Base-by-base conservation (phyloP, 352 stramenopile genomes). In the Phytopythium montanum region DNA sequence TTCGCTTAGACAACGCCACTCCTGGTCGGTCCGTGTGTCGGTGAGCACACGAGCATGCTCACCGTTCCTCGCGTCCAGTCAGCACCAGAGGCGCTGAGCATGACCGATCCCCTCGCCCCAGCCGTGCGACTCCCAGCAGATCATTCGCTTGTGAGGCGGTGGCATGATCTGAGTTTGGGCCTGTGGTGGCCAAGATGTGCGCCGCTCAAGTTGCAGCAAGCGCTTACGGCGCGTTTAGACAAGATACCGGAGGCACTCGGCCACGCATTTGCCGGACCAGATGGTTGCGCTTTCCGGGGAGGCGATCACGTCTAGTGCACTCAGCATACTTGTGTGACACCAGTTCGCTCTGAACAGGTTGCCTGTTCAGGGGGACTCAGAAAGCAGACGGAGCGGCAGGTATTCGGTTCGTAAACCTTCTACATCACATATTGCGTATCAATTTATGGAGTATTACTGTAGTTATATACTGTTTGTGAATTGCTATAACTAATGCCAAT, bases 231-330 rank as follows among this genome's bases (percentile, higher is more conserved):
- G 49, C 29, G 25, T 0, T 14, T 8, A 19, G 28, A 1, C 3
- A 19, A 3, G 49, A 55, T 55, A 41, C 29, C 23, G 49, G 49
- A 3, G 29, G 49, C 49, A 55, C 26, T 39, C 0, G 49, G 28
- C 49, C 49, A 55, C 29, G 29, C 49, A 42, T 42, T 42, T 23
- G 6, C 12, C 3, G 29, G 39, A 12, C 48, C 49, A 55, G 18
- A 36, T 55, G 49, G 49, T 42, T 55, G 49, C 49, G 13, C 49
- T 25, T 39, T 54, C n/a, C n/a, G n/a, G n/a, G n/a, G n/a, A n/a
- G n/a, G n/a, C n/a, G n/a, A n/a, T n/a, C n/a, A n/a, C n/a, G n/a
- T n/a, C n/a, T n/a, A n/a, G n/a, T n/a, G n/a, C n/a, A n/a, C n/a
- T n/a, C n/a, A n/a, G n/a, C n/a, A n/a, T n/a, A n/a, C n/a, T n/a